phyloP scores from a whole-genome alignment of 2,329 filamentous ascomycete genomes.

The Onygena corvina region DNA sequence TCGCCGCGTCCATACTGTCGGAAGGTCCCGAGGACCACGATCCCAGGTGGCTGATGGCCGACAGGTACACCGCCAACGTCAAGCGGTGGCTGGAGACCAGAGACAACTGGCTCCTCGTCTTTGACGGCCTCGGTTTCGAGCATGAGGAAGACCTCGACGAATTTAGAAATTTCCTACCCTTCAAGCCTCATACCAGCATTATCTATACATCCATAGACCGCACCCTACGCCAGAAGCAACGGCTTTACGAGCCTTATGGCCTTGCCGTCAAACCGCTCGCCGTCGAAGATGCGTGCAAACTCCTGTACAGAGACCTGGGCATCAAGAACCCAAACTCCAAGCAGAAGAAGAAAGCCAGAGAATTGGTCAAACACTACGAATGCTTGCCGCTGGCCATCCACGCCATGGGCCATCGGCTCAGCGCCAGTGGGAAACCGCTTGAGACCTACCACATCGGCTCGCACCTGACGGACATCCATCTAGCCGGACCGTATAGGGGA shows the following conservation, averaged over 20 bases:
- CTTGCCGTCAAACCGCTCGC: constrained; percentile 46
- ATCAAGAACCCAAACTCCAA: constrained; percentile 45
- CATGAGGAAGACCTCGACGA: constrained; percentile 40
- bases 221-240: constrained; percentile 43
- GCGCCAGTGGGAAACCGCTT: constrained; percentile 49
- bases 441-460: constrained; percentile 47
- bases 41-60: constrained; percentile 30
- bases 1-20: constrained; percentile 40
- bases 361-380: constrained; percentile 52
- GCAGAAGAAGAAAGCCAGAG: constrained; percentile 46
- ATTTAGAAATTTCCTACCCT: constrained; percentile 52
- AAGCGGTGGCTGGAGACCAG: constrained; percentile 50
- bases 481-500: constrained; percentile 38
- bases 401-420: constrained; percentile 51
- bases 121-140: constrained; percentile 55
- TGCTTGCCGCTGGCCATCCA: constrained; percentile 57
- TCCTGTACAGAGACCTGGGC: constrained; percentile 52
- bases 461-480: constrained; percentile 45
- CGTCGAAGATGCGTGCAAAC: constrained; percentile 45
- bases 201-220: constrained; percentile 58
- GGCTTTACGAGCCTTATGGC: constrained; percentile 48
- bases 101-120: constrained; percentile 54
- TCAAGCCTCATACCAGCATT: constrained; percentile 49
- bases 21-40: constrained; percentile 33
- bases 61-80: constrained; percentile 45